Conservation (phyloP, 352 stramenopile genomes). For the Phytophthora melonis region DNA sequence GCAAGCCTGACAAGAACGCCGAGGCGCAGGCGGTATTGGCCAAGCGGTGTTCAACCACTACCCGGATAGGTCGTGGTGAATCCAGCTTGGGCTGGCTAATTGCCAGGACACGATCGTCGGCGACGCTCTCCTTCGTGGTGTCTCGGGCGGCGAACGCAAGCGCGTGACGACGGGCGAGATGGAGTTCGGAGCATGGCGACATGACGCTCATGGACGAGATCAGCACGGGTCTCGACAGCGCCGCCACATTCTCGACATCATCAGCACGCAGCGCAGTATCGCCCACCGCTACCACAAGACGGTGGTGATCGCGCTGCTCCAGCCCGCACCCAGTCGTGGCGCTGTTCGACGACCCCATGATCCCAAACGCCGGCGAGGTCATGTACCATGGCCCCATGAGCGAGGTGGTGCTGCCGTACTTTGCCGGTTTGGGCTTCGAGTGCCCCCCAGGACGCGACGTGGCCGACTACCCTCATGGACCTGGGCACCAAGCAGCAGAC, state of each 20-base stretch:
- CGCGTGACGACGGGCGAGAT: constrained; percentile 69
- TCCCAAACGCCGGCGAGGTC: constrained; percentile 49
- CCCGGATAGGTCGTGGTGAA: constrained; percentile 58
- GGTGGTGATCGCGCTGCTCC: constrained; percentile 76
- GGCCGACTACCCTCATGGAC: constrained; percentile 72
- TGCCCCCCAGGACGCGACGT: constrained; percentile 30
- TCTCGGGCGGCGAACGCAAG: constrained; percentile 78
- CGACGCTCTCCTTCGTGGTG: constrained; percentile 59
- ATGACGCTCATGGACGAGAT: constrained; percentile 92
- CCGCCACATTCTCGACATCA: constrained; percentile 54
- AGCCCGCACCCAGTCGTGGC: constrained; percentile 65
- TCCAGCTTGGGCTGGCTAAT: constrained; percentile 56
- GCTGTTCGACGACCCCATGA: constrained; percentile 57
- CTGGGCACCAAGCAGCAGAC: constrained; percentile 51
- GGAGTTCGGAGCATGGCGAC: too few relatives aligned
- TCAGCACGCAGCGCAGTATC: constrained; percentile 38
- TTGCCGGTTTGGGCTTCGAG: constrained; percentile 34
- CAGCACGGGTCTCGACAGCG: constrained; percentile 90
- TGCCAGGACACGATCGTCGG: constrained; percentile 76
- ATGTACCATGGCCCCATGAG: constrained; percentile 43
- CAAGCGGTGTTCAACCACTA: constrained; percentile 52
- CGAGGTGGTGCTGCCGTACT: constrained; percentile 32
- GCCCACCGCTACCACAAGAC: constrained; percentile 48
- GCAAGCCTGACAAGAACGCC: constrained; percentile 51
- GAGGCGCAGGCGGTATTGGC: constrained; percentile 42